Evolutionary conservation across 192 early-diverging fungal genomes (phyloP), one percentile per base, ranked within the genome.

Genomic region (Coemansia sp.): DNA sequence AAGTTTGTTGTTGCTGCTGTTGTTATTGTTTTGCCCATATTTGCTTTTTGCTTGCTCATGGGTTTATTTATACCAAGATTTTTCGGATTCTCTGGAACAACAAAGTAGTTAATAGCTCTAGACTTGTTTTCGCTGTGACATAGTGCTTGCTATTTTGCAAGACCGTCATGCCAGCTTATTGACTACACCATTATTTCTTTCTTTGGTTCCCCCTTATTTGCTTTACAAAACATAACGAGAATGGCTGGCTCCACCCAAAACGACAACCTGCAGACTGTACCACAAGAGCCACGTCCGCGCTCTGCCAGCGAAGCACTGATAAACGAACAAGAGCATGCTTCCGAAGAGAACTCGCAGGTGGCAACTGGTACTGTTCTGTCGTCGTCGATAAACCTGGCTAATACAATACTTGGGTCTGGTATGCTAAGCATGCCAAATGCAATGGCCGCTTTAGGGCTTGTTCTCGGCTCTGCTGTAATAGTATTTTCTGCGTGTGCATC

Each of bases 401-500:
- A 99, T 70, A 99, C 96, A 0, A 97, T 99, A 71, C 81, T 98
- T 10, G 96, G 96, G n/a, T 89, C 91, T 49, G 98, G 96, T 5
- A 96, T 98, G 94, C 82, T 99, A 26, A 96, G 96, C 41, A 97
- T 99, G 97, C 93, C 96, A 26, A 86, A 87, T 49, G 95, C 95
- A 9, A 75, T 99, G 49, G 92, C 93, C 1, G 75, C 91, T 11
- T 86, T 93, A 16, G 98, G 98, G 45, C 79, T 99, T 57, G 79
- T 86, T 5, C 73, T 94, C 0, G 98, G 96, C 23, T 88, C 92
- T 6, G 67, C 93, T 23, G 79, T 98, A 47, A 92, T 99, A 39
- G 40, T 89, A 8, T 85, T 94, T 38, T 92, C 93, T 6, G 95
- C 86, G 15, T 44, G 59, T 6, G 86, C 90, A 44, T 93, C 96